Evolutionary conservation across 768 basidiomycete genomes (phyloP), one percentile per base, ranked within the genome.

Genomic region (Termitomyces eurrhizus): DNA sequence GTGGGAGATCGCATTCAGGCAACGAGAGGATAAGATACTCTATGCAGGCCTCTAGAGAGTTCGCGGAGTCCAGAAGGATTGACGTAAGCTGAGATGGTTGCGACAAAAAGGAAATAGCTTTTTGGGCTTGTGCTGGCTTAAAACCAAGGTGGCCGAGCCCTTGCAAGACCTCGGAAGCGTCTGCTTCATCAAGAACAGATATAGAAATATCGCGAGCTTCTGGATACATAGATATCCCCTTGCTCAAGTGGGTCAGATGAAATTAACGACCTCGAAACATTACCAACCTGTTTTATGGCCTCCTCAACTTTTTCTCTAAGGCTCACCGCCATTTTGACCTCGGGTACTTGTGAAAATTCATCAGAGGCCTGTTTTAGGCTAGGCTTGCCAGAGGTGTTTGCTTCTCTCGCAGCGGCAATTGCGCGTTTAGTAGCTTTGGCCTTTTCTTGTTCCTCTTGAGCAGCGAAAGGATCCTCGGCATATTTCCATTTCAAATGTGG

Each of bases 1-100:
- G 69, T 0, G 95, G 95, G 5, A 97, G 80, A 66, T 96, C 94
- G 59, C 91, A 88, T 75, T 98, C 95, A 0, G 94, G 90, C 6
- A 91, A 69, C 66, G 92, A 84, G 24, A 96, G 78, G 49, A 96
- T 80, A 3, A 97, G 79, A 74, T 92, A 93, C 65, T 94, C 90
- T 49, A 95, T 87, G 55, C 86, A 85, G 0, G 93, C 91, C 68
- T 93, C 87, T 14, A 93, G 72, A 5, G 88, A 83, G 6, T 84
- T 77, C 2, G 86, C 71, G 7, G 83, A 77, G 7, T 70, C 72
- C 37, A 94, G 76, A 14, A 96, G 78, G 42, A 83, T 84, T 18
- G 83, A 78, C 6, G 84, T 76, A n/a, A 89, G 74, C 4, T 81
- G 70, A 12, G 87, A 88, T 14, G 85, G 77, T 16, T 73, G 65